Evolutionary conservation across 1,284 basidiomycete genomes (phyloP).

Genomic region (Melampsora occidentalis): DNA sequence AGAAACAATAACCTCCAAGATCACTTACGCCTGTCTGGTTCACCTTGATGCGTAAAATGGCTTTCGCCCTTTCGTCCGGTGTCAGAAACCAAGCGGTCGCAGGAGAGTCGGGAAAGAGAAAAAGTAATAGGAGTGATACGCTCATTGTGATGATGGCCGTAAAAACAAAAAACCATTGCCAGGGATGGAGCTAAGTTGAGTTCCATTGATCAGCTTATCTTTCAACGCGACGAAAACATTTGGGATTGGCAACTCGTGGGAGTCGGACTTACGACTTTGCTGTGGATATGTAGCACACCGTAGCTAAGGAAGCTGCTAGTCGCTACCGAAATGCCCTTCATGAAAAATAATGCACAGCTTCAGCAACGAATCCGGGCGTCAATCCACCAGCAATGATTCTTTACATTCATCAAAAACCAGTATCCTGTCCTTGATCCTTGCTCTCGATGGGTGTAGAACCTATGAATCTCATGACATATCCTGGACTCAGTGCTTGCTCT

Average conservation of each 20-base stretch:
- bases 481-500: too few relatives aligned
- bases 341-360: too few relatives aligned
- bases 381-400: too few relatives aligned
- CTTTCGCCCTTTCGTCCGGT: slow-evolving; percentile 62
- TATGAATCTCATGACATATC: background rate
- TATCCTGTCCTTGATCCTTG: background rate
- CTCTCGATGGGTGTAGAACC: background rate
- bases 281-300: too few relatives aligned
- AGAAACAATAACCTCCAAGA: background rate
- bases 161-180: background rate
- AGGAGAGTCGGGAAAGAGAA: slow-evolving; percentile 51
- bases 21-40: slow-evolving; percentile 41
- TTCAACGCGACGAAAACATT: too few relatives aligned
- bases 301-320: too few relatives aligned
- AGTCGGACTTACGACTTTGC: too few relatives aligned
- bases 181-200: background rate
- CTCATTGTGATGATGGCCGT: background rate
- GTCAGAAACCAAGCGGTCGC: slow-evolving; percentile 70
- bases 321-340: too few relatives aligned
- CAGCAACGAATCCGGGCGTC: too few relatives aligned
- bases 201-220: too few relatives aligned
- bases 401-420: slow-evolving; percentile 5
- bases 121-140: background rate
- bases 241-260: too few relatives aligned
- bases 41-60: slow-evolving; percentile 67